Base-by-base conservation (phyloP, 2,329 filamentous ascomycete species). In the Colletotrichum sublineola region DNA sequence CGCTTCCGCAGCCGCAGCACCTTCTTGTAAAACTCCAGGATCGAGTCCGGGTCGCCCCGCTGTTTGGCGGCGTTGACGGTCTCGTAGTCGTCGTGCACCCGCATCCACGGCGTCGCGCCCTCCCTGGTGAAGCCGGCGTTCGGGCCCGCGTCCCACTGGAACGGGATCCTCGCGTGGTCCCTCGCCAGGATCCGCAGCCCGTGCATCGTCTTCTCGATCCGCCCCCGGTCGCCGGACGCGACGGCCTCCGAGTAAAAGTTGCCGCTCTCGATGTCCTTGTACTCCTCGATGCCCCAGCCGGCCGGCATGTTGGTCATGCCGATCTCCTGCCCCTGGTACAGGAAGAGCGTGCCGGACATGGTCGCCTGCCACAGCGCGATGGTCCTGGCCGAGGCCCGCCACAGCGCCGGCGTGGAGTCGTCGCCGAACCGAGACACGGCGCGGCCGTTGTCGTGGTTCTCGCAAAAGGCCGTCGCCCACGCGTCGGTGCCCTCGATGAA, bases 391-490 rank as follows among this genome's bases (percentile, higher is more conserved):
- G 85, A 86, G 5, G 80, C 77, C 0, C 81, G 73, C 71, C 88
- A 85, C 48, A 82, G 77, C 8, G 82, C 82, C 0, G 85, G 82
- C 4, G 83, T 83, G 0, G 84, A 82, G 0, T 81, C 83, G 14
- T 84, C 80, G 0, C 84, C 86, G 71, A 88, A 92, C 0, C 90
- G 84, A 18, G 86, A 88, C 0, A 92, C 82, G 0, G 86, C 86
- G 0, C 90, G 83, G 0, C 87, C 87, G 48, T 90, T 88, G 75
- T 92, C 90, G 77, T 92, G 90, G 74, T 92, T 92, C 75, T 92
- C 90, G 63, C 86, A 84, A 75, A 91, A 92, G 0, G 86, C 86
- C 0, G 89, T 90, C 0, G 87, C 86, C 89, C 89, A 91, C 0
- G 84, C 85, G 60, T 88, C 86, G 2, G 82, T 86, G 12, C 83